These are phyloP conservation scores for Neoboletus magnificus DNA, from an alignment of 768 basidiomycete species.

Conservation along the genomic window DNA sequence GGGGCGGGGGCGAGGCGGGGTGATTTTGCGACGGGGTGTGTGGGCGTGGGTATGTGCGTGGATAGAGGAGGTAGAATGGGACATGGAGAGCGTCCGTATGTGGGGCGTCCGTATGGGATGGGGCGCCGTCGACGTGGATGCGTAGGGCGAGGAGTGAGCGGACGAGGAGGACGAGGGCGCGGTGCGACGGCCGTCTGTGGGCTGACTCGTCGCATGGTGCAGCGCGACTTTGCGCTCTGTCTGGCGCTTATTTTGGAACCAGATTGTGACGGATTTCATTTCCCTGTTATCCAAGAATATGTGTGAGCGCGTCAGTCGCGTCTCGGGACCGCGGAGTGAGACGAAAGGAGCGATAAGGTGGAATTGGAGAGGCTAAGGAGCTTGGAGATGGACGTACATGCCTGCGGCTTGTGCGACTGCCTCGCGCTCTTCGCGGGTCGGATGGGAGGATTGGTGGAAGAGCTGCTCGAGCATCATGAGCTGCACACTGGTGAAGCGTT, in stretches of 20 bases:
- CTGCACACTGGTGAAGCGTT: constrained; percentile 65
- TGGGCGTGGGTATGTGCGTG: neutral
- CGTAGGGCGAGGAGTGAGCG: constrained; percentile 14
- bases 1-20: constrained; percentile 30
- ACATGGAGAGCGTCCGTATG: constrained; percentile 33
- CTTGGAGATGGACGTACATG: constrained; percentile 47
- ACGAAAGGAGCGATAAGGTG: neutral
- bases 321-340: neutral
- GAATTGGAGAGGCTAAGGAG: neutral
- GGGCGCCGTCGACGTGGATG: constrained; percentile 27
- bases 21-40: constrained; percentile 29
- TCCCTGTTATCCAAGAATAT: constrained; percentile 18
- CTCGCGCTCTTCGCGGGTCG: constrained; percentile 72
- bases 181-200: constrained; percentile 17
- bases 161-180: constrained; percentile 19
- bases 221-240: constrained; percentile 55
- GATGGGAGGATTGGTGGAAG: constrained; percentile 69
- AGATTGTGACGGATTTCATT: constrained; percentile 36
- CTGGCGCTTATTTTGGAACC: constrained; percentile 36
- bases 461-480: constrained; percentile 71
- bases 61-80: neutral
- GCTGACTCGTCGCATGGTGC: constrained; percentile 31
- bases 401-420: constrained; percentile 53
- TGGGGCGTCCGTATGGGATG: constrained; percentile 33
- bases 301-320: constrained; percentile 9